A percentile compares a stretch with the other conserved stretches of the same genome.
These are phyloP conservation scores for Drechslerella stenobrocha DNA, from an alignment of 2,329 filamentous ascomycete genomes.

Conservation along the genomic window DNA sequence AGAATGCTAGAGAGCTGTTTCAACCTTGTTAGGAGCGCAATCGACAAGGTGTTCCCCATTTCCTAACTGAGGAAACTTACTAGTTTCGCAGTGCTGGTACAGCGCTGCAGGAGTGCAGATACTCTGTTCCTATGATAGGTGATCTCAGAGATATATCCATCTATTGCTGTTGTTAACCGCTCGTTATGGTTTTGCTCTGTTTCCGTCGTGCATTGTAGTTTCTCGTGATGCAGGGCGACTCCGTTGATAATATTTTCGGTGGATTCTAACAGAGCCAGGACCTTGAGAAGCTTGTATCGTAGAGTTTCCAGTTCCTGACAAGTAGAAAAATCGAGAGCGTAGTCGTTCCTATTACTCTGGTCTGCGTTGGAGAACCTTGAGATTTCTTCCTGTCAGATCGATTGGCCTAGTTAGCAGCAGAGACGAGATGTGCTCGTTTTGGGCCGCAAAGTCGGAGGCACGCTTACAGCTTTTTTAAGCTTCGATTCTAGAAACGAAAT, in stretches of 20 bases:
- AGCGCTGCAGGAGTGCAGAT: background rate
- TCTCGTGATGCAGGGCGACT: background rate
- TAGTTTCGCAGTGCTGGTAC: background rate
- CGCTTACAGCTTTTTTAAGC: background rate
- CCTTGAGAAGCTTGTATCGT: background rate
- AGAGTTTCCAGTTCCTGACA: background rate
- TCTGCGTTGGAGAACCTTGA: background rate
- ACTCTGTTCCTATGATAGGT: background rate
- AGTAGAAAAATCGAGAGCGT: background rate
- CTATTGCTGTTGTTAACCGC: background rate
- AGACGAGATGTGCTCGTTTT: too few relatives aligned
- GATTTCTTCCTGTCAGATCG: slow-evolving; percentile 3
- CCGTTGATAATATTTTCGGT: background rate
- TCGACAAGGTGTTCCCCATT: background rate
- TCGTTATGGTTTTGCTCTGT: background rate
- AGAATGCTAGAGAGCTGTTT: background rate
- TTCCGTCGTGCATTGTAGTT: background rate
- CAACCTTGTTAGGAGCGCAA: background rate
- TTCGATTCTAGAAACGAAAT: background rate
- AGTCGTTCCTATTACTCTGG: background rate
- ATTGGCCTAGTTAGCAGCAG: background rate
- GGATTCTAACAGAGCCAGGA: background rate
- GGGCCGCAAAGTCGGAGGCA: background rate
- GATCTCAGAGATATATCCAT: slow-evolving; percentile 2
- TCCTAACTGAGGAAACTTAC: background rate